A percentile compares a stretch with the other conserved stretches of the same genome.
Conservation (phyloP, 1,284 basidiomycete species). For the Puccinia brachypodii region DNA sequence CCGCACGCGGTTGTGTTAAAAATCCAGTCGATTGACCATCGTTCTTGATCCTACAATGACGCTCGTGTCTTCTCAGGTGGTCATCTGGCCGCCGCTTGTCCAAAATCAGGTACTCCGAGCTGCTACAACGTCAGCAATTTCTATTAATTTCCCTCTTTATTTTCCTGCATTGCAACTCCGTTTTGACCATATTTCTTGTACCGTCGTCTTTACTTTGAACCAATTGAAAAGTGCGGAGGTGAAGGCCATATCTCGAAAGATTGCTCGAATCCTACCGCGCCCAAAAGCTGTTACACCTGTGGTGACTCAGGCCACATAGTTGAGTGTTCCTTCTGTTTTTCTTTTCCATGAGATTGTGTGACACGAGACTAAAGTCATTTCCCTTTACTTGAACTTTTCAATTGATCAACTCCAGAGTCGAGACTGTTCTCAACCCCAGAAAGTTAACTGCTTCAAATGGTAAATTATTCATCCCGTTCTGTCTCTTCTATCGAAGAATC, state of each 20-base stretch:
- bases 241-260: slow-evolving; percentile 43
- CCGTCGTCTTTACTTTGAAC: not conserved
- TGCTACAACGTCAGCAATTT: slow-evolving; percentile 37
- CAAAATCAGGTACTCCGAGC: slow-evolving; percentile 43
- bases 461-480: not conserved
- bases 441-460: slow-evolving; percentile 20
- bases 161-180: too few relatives aligned
- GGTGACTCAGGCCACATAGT: slow-evolving; percentile 41
- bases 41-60: not conserved
- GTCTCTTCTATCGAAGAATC: not conserved
- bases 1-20: not conserved
- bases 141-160: too few relatives aligned
- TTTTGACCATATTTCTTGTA: not conserved
- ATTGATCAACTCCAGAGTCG: slow-evolving; percentile 14
- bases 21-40: not conserved
- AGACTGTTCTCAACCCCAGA: slow-evolving; percentile 45
- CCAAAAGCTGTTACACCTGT: slow-evolving; percentile 46
- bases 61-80: slow-evolving; percentile 1
- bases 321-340: not conserved
- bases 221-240: slow-evolving; percentile 22
- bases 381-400: not conserved
- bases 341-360: too few relatives aligned
- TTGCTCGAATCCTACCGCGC: slow-evolving; percentile 21
- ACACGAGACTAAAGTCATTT: not conserved
- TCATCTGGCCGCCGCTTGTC: slow-evolving; percentile 46